phyloP scores from a whole-genome alignment of 2,329 filamentous ascomycete species.

The Akanthomyces muscarius region DNA sequence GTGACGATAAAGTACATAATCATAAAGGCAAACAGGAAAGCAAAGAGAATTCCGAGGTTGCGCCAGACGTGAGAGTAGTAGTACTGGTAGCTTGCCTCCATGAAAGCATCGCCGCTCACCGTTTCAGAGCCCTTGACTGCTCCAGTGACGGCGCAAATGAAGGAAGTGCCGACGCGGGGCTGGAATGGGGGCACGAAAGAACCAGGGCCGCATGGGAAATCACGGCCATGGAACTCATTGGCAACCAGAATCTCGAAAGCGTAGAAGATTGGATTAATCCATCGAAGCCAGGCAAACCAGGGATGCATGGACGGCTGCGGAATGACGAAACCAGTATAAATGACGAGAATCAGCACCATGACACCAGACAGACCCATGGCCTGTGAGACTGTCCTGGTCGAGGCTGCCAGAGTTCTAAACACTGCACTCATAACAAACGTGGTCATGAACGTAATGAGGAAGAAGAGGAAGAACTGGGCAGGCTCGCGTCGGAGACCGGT shows the following conservation, averaged over 20 bases:
- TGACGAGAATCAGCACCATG: slow-evolving; percentile 56
- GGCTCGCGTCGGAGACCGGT: slow-evolving; percentile 52
- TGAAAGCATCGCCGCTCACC: slow-evolving; percentile 60
- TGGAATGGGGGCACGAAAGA: slow-evolving; percentile 45
- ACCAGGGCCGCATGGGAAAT: slow-evolving; percentile 53
- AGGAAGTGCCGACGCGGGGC: slow-evolving; percentile 38
- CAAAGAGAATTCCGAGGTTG: slow-evolving; percentile 66
- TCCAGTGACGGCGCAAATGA: slow-evolving; percentile 51
- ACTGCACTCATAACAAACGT: slow-evolving; percentile 72
- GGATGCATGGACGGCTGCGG: slow-evolving; percentile 56
- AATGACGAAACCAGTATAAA: slow-evolving; percentile 56
- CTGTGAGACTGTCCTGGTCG: slow-evolving; percentile 62
- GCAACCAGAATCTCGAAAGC: slow-evolving; percentile 68
- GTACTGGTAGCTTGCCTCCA: slow-evolving; percentile 53
- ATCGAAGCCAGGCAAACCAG: slow-evolving; percentile 75
- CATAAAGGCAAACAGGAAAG: slow-evolving; percentile 62
- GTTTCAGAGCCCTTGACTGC: slow-evolving; percentile 48
- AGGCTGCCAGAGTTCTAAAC: slow-evolving; percentile 68
- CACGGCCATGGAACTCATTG: slow-evolving; percentile 64
- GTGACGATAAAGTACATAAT: slow-evolving; percentile 57
- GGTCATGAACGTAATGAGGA: slow-evolving; percentile 63
- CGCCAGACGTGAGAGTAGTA: slow-evolving; percentile 57
- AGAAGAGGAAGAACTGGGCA: slow-evolving; percentile 71
- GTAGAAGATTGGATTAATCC: slow-evolving; percentile 69
- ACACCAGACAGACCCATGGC: slow-evolving; percentile 52